phyloP scores from a whole-genome alignment of 2,329 filamentous ascomycete genomes.

The Neopestalotiopsis clavispora region DNA sequence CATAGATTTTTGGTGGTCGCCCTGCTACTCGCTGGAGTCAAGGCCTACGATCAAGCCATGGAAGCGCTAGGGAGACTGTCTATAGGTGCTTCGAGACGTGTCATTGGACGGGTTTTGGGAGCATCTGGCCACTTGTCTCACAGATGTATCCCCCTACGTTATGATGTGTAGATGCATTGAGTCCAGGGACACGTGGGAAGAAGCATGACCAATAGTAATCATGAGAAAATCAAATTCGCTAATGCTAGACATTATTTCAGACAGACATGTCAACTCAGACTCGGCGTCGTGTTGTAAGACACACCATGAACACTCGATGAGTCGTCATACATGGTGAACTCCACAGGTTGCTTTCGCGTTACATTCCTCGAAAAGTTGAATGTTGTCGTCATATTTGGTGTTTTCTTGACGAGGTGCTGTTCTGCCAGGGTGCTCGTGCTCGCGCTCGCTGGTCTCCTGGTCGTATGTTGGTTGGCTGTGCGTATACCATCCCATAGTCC shows the following conservation, averaged over 20 bases:
- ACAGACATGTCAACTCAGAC: background rate
- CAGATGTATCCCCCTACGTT: background rate
- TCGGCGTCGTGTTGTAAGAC: background rate
- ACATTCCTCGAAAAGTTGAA: background rate
- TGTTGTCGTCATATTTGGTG: background rate
- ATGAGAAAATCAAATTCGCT: background rate
- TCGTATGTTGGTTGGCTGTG: background rate
- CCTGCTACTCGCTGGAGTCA: background rate
- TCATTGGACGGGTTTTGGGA: no score
- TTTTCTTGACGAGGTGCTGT: background rate
- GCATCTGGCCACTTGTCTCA: no score
- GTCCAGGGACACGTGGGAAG: no score
- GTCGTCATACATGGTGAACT: constrained; percentile 7
- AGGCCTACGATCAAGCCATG: background rate
- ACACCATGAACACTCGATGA: background rate
- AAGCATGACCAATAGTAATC: background rate
- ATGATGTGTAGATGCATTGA: background rate
- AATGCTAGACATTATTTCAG: background rate
- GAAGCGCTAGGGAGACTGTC: background rate
- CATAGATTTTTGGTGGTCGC: background rate
- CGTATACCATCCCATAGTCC: background rate
- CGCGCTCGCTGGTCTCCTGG: background rate
- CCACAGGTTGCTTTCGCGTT: background rate
- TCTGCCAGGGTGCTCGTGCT: background rate
- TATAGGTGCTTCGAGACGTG: no score